Evolutionary conservation across 208 protist genomes (phyloP), one percentile per base, ranked within the genome.

Genomic region (Leishmania guyanensis): DNA sequence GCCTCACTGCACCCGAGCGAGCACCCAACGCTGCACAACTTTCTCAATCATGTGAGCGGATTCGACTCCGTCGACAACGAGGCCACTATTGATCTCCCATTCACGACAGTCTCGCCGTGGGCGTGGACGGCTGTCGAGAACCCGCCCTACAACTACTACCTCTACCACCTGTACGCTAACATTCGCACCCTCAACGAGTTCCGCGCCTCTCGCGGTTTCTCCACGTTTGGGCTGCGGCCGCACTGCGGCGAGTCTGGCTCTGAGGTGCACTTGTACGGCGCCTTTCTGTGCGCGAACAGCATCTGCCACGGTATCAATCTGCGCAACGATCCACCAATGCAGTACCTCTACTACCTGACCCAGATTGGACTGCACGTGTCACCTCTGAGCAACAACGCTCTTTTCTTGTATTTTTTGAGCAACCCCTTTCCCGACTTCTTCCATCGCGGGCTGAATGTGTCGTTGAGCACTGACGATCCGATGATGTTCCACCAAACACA

Each of bases 1-100:
- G 99, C 97, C 39, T 99, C 98, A 5, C 85, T 97, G 36, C 93
- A 99, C 87, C 99, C 99, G 10, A 84, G 82, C 1, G 92, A 95
- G 75, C 91, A 99, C 88, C 98, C 98, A 17, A 94, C 98, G 33
- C 80, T 99, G 46, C 93, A 99, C 86, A 88, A 98, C 81, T 99
- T 99, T 81, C 89, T 99, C 66, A 94, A 99, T 80, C 96, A 99
- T 81, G 93, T 99, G 26, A 97, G 93, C 80, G 98, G 98, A 58
- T 99, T 99, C 86, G 99, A 99, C 92, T 98, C 92, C 53, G 99
- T 99, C 8, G 99, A 99, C 88, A 99, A 99, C 91, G 99, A 99
- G 89, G 93, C 92, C 46, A 99, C 97, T 71, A 87, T 98, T 43
- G 99, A 99, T 76, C 77, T 91, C 43, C 90, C 91, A 29, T 95